Evolutionary conservation across 176 grass and related monocot genomes (phyloP), one percentile per base, ranked within the genome.

Genomic region (Juncus inflexus): DNA sequence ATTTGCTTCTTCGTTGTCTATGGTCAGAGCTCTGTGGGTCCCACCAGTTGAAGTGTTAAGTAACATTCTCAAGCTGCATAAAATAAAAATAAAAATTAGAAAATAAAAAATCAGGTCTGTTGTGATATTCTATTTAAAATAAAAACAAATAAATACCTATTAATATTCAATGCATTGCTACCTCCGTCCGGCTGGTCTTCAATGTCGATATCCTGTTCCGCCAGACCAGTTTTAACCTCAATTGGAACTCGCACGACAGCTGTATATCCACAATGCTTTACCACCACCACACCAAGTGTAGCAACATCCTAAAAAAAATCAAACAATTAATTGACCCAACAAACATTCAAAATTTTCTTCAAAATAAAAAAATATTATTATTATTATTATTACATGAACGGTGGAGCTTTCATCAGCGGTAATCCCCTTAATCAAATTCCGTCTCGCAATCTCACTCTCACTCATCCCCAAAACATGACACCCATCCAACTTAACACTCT

Each of bases 371-470:
- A 78, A 72, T 15, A 78, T 12, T 11, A 69, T 52, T 28, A 28
- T 28, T 28, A 28, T 28, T 28, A 69, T 28, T 51, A 10, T 78
- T 86, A 91, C 94, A 76, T 97, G 88, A 54, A 97, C 83, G 74
- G 85, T 97, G 59, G 85, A 82, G 72, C 88, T 97, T 80, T 97
- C 94, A 72, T 97, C 92, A 77, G 92, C 92, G 43, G 87, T 97
- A 58, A 91, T 84, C 42, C 92, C 92, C 68, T 97, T 97, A 37
- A 97, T 63, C 81, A 97, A 77, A 83, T 97, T 97, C 80, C 80
- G 76, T 19, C 76, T 75, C 74, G 79, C 83, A 86, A 97, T 77
- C 55, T 97, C 85, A 37, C 85, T 78, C 39, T 42, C 67, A 81
- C 79, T 83, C 73, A 86, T 81, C 54, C 79, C 85, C 67, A 69